Percentiles rank a stretch among this genome's conserved stretches.
phyloP scores from a whole-genome alignment of 768 basidiomycete species.

The Russula emetica region DNA sequence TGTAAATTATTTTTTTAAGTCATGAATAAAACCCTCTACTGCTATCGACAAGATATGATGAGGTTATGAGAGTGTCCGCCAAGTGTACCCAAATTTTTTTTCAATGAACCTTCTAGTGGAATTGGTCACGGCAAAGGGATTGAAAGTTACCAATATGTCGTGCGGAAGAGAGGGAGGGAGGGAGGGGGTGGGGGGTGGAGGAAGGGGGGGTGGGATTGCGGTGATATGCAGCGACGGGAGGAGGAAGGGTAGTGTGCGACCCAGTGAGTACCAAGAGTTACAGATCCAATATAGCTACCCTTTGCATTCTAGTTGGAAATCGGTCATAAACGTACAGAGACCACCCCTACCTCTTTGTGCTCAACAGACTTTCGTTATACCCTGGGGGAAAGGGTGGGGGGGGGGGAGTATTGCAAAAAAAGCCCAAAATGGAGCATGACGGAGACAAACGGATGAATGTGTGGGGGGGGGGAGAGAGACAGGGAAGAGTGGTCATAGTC shows the following conservation, averaged over 20 bases:
- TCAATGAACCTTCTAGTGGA: not conserved
- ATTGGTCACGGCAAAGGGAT: slow-evolving; percentile 3
- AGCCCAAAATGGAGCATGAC: not conserved
- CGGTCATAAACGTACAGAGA: slow-evolving; percentile 10
- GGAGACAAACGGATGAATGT: not conserved
- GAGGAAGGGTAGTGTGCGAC: not conserved
- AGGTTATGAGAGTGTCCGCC: not conserved
- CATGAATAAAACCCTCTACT: not conserved
- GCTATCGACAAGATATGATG: not conserved
- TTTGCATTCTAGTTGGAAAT: slow-evolving; percentile 16
- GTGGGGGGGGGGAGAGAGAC: not conserved
- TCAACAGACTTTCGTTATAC: not conserved
- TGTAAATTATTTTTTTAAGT: not conserved
- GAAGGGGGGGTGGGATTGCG: not conserved
- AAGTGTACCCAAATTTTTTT: not conserved
- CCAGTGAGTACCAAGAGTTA: not conserved
- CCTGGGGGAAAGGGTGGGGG: not conserved
- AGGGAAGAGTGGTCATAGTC: too few relatives aligned
- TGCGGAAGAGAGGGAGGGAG: not conserved
- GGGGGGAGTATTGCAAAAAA: not conserved
- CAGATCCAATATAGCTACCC: slow-evolving; percentile 13
- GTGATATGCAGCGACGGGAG: not conserved
- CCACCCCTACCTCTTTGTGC: not conserved
- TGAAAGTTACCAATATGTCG: not conserved
- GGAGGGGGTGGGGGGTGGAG: not conserved